Evolutionary conservation across 352 stramenopile species (phyloP).

Genomic region (Phytophthora meadii): DNA sequence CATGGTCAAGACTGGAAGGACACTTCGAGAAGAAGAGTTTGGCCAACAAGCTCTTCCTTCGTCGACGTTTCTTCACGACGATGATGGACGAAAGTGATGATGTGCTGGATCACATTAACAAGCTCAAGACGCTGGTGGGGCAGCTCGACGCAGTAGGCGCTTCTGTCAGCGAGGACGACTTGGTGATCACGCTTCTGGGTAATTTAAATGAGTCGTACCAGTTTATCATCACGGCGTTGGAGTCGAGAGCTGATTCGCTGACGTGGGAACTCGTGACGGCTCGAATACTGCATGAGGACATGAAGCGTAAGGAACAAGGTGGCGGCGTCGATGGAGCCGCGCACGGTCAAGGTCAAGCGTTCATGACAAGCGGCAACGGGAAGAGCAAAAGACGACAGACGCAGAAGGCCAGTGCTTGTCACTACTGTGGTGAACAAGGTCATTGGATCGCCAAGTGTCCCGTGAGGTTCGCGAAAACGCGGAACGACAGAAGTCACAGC

Average conservation of each 20-base stretch:
- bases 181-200: slow-evolving; percentile 26
- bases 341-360: slow-evolving; percentile 3
- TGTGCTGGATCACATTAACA: not conserved
- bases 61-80: slow-evolving; percentile 5
- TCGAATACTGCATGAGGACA: too few relatives aligned
- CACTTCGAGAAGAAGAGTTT: slow-evolving; percentile 4
- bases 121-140: not conserved
- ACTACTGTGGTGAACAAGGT: too few relatives aligned
- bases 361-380: slow-evolving; percentile 10
- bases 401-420: slow-evolving; percentile 1
- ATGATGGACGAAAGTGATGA: slow-evolving; percentile 1
- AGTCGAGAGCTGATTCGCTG: slow-evolving; percentile 16
- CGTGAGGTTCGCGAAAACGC: too few relatives aligned
- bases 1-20: slow-evolving; percentile 10
- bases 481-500: too few relatives aligned
- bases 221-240: slow-evolving; percentile 34
- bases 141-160: slow-evolving; percentile 1
- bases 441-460: too few relatives aligned
- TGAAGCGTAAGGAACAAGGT: slow-evolving; percentile 16
- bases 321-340: slow-evolving; percentile 4
- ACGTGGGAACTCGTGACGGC: slow-evolving; percentile 13
- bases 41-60: slow-evolving; percentile 8
- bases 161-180: slow-evolving; percentile 19
- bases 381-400: slow-evolving; percentile 6
- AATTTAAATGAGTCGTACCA: slow-evolving; percentile 31